phyloP scores from a whole-genome alignment of 2,329 filamentous ascomycete species.

The Monosporascus sp. region DNA sequence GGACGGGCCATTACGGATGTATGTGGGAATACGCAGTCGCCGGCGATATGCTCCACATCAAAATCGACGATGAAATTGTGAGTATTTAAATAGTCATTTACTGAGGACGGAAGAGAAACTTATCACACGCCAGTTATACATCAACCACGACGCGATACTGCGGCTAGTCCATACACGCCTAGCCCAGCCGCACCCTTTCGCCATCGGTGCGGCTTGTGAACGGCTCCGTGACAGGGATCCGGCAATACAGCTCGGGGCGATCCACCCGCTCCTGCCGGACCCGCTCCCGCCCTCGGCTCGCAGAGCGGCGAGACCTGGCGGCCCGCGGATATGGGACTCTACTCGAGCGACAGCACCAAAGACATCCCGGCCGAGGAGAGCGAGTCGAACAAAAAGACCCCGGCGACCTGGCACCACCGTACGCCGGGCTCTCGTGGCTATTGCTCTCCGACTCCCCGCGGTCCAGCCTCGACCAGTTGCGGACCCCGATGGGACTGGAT shows the following conservation, averaged over 20 bases:
- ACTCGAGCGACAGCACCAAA: constrained; percentile 13
- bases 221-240: constrained; percentile 45
- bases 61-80: constrained; percentile 41
- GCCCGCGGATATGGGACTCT: constrained; percentile 24
- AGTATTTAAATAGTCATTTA: constrained; percentile 10
- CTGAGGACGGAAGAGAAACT: background rate
- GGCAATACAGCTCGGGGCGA: constrained; percentile 49
- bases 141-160: constrained; percentile 38
- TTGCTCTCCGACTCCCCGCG: constrained; percentile 28
- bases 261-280: constrained; percentile 50
- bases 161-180: constrained; percentile 48
- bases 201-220: constrained; percentile 54
- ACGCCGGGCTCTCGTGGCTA: constrained; percentile 47
- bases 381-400: constrained; percentile 21
- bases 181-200: constrained; percentile 42
- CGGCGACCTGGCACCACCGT: constrained; percentile 23
- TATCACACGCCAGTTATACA: constrained; percentile 16
- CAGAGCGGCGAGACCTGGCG: constrained; percentile 31
- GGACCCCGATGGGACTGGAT: constrained; percentile 37
- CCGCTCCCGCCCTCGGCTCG: constrained; percentile 20
- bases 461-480: constrained; percentile 33
- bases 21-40: constrained; percentile 27
- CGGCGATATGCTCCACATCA: constrained; percentile 35
- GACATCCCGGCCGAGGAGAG: constrained; percentile 4
- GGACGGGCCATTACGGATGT: constrained; percentile 30